These are phyloP conservation scores for Elsinoe australis DNA, from an alignment of 2,329 filamentous ascomycete species.

Conservation along the genomic window DNA sequence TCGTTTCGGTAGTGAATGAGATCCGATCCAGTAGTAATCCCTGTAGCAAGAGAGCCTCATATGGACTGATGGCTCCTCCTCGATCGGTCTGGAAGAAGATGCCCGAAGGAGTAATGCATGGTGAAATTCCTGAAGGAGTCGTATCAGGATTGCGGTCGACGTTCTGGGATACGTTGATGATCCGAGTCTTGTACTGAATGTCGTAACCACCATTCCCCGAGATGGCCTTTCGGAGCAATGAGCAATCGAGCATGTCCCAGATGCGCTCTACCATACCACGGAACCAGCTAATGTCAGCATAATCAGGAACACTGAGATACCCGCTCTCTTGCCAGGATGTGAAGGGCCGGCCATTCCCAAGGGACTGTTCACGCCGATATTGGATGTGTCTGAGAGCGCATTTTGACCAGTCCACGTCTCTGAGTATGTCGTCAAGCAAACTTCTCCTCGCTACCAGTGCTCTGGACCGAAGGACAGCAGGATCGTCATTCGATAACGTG, in stretches of 20 bases:
- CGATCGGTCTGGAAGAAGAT: conserved; percentile 54
- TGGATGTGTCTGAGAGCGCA: conserved; percentile 55
- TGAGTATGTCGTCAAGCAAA: conserved; percentile 20
- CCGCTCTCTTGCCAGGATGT: conserved; percentile 54
- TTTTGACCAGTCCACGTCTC: conserved; percentile 44
- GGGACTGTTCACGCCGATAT: conserved; percentile 42
- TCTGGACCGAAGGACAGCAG: conserved; percentile 45
- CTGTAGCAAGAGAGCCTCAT: conserved; percentile 58
- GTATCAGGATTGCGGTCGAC: conserved; percentile 52
- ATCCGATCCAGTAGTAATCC: conserved; percentile 59
- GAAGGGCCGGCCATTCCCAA: conserved; percentile 51
- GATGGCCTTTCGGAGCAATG: conserved; percentile 43
- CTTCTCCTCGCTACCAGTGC: conserved; percentile 38
- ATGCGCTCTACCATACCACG: conserved; percentile 50
- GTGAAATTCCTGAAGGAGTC: conserved; percentile 49
- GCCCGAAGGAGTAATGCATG: conserved; percentile 62
- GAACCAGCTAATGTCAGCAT: conserved; percentile 47
- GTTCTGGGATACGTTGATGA: conserved; percentile 65
- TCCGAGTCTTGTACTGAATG: conserved; percentile 47
- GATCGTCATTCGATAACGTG: conserved; percentile 50
- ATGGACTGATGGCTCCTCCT: conserved; percentile 53
- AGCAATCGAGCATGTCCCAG: conserved; percentile 57
- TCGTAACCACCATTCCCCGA: conserved; percentile 43
- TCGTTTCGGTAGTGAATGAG: conserved; percentile 54
- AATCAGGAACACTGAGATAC: conserved; percentile 47